Evolutionary conservation across 75 land plant species (phyloP).

Genomic region (Sequoia sempervirens): DNA sequence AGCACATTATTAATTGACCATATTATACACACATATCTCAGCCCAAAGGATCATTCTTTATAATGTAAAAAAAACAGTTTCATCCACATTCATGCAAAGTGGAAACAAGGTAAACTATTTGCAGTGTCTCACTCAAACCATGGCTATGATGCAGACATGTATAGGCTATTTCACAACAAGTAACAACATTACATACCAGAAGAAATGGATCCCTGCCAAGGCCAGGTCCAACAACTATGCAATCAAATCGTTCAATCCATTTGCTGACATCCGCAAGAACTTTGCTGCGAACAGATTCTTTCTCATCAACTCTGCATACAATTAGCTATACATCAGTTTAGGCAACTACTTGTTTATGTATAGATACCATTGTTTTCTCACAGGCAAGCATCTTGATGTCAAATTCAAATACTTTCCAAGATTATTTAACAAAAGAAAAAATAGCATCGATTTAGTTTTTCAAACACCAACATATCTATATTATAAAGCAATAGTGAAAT

Average conservation of each 20-base stretch:
- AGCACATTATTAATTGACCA: background rate
- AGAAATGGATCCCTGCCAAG: conserved; percentile 95
- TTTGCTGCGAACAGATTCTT: conserved; percentile 26
- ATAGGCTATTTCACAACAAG: background rate
- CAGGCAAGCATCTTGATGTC: background rate
- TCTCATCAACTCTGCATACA: conserved; percentile 49
- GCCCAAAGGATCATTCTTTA: conserved; percentile 1
- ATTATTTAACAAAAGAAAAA: background rate
- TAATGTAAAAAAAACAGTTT: background rate
- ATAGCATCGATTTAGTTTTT: background rate
- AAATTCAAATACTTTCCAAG: background rate
- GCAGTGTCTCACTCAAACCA: background rate
- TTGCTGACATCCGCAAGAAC: conserved; percentile 67
- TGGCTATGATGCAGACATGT: background rate
- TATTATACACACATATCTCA: background rate
- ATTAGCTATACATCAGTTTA: background rate
- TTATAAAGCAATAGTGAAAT: background rate
- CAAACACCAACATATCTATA: background rate
- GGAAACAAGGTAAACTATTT: conserved; percentile 3
- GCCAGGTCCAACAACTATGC: conserved; percentile 93
- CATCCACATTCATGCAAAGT: conserved; percentile 1
- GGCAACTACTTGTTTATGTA: conserved; percentile 2
- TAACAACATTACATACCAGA: conserved; percentile 51
- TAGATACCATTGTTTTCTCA: background rate
- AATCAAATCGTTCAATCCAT: conserved; percentile 96